phyloP scores from a whole-genome alignment of 2,329 filamentous ascomycete species.

The Exophiala dermatitidis region DNA sequence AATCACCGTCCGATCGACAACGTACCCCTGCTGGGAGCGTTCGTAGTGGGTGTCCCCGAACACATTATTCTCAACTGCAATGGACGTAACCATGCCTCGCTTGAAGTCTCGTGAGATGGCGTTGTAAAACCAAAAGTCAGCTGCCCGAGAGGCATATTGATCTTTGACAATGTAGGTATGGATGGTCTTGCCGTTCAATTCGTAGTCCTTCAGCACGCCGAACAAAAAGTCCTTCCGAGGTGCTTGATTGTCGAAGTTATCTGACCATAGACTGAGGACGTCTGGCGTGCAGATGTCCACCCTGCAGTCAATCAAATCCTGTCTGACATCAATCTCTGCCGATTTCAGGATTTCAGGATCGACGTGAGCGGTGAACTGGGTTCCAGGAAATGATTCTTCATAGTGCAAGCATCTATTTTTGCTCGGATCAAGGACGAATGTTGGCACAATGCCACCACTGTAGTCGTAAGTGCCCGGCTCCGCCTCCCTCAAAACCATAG shows the following conservation, averaged over 20 bases:
- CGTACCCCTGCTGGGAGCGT: slow-evolving; percentile 57
- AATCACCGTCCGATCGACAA: slow-evolving; percentile 44
- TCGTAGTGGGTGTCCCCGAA: slow-evolving; percentile 71
- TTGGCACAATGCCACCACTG: slow-evolving; percentile 63
- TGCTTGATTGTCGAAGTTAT: slow-evolving; percentile 94
- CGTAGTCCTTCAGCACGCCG: slow-evolving; percentile 91
- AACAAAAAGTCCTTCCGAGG: slow-evolving; percentile 83
- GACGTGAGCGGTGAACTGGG: slow-evolving; percentile 48
- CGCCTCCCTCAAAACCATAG: slow-evolving; percentile 76
- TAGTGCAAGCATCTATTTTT: slow-evolving; percentile 84
- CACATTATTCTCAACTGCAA: slow-evolving; percentile 52
- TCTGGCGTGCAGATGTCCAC: slow-evolving; percentile 98
- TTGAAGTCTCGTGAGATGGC: slow-evolving; percentile 66
- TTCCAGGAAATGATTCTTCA: slow-evolving; percentile 62
- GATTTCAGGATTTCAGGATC: slow-evolving; percentile 73
- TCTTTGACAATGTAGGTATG: slow-evolving; percentile 78
- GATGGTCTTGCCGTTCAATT: slow-evolving; percentile 94
- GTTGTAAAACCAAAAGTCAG: slow-evolving; percentile 83
- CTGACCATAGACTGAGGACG: slow-evolving; percentile 88
- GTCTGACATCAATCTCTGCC: slow-evolving; percentile 71
- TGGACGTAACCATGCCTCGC: slow-evolving; percentile 19
- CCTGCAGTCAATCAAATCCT: slow-evolving; percentile 84
- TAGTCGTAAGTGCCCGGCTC: slow-evolving; percentile 71
- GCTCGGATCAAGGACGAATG: slow-evolving; percentile 78
- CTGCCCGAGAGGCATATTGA: slow-evolving; percentile 78